These are phyloP conservation scores for Aureobasidium namibiae DNA, from an alignment of 2,329 filamentous ascomycete species.

Conservation along the genomic window DNA sequence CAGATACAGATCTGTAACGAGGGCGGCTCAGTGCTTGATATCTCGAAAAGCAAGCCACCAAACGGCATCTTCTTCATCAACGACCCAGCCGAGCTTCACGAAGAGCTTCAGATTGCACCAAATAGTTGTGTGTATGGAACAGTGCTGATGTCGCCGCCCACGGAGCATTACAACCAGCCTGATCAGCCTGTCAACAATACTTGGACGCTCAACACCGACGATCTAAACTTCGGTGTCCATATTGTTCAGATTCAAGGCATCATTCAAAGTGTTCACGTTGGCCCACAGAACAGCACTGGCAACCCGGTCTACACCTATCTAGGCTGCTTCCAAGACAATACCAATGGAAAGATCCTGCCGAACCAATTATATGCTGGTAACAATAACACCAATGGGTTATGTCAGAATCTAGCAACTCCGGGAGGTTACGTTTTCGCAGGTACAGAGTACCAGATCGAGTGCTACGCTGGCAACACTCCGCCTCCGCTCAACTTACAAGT, in stretches of 20 bases:
- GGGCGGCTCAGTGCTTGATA: neutral
- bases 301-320: neutral
- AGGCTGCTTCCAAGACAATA: neutral
- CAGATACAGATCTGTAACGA: neutral
- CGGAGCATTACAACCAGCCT: neutral
- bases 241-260: neutral
- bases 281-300: neutral
- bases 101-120: neutral
- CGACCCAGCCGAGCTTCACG: neutral
- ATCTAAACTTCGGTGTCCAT: neutral
- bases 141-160: neutral
- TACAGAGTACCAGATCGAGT: neutral
- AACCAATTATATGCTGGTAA: neutral
- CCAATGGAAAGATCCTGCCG: neutral
- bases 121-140: neutral
- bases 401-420: neutral
- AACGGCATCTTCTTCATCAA: neutral
- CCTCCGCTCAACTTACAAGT: neutral
- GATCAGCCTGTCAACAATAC: neutral
- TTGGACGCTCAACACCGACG: neutral
- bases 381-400: neutral
- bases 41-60: neutral
- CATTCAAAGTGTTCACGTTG: neutral
- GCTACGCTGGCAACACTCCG: neutral
- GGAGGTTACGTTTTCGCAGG: neutral